Evolutionary conservation across 306 rosid species (phyloP).

Genomic region (Amphicarpaea edgeworthii): DNA sequence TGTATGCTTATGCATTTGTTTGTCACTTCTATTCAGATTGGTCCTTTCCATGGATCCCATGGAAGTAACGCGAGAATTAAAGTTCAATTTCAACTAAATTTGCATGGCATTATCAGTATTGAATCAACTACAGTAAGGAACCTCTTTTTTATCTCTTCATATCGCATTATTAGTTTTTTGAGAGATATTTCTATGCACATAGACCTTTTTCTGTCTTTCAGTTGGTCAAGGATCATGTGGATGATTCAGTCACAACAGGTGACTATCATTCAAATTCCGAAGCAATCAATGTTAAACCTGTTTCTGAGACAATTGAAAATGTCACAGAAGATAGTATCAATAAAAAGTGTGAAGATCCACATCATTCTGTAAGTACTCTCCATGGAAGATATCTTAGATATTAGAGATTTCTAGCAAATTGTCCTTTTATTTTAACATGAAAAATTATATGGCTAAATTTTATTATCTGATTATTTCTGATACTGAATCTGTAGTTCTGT

Average conservation of each 20-base stretch:
- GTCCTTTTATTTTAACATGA: constrained; percentile 37
- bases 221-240: constrained; percentile 63
- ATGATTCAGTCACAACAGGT: constrained; percentile 47
- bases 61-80: constrained; percentile 61
- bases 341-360: constrained; percentile 50
- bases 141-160: constrained; percentile 32
- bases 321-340: constrained; percentile 46
- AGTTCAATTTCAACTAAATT: constrained; percentile 70
- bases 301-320: constrained; percentile 56
- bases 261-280: constrained; percentile 52
- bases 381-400: constrained; percentile 8
- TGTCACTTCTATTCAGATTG: constrained; percentile 61
- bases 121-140: constrained; percentile 71
- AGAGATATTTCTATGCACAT: constrained; percentile 37
- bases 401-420: constrained; percentile 15
- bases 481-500: constrained; percentile 10
- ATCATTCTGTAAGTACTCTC: constrained; percentile 55
- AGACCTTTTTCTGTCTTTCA: constrained; percentile 49
- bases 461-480: constrained; percentile 14
- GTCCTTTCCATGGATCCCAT: constrained; percentile 64
- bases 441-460: constrained; percentile 1
- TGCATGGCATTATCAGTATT: constrained; percentile 74
- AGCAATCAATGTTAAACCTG: constrained; percentile 55
- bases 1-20: constrained; percentile 18
- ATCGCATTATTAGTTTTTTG: constrained; percentile 34